phyloP scores from a whole-genome alignment of 192 early-diverging fungal species.

The Coemansia sp. region DNA sequence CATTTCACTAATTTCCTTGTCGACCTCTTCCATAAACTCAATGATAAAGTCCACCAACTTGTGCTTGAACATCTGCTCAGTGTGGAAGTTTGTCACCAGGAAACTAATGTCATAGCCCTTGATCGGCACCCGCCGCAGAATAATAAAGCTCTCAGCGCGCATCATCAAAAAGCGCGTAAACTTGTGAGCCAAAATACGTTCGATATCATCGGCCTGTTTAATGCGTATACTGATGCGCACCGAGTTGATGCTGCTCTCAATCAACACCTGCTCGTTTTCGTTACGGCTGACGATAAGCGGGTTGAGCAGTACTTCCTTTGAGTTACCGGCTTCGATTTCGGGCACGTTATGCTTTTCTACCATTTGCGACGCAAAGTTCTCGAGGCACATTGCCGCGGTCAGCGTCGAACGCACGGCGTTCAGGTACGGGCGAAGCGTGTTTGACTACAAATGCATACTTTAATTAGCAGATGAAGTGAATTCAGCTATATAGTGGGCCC shows the following conservation, averaged over 20 bases:
- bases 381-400: conserved; percentile 91
- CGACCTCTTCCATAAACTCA: conserved; percentile 99
- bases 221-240: conserved; percentile 92
- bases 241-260: conserved; percentile 92
- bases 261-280: conserved; percentile 88
- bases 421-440: conserved; percentile 95
- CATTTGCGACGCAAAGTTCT: conserved; percentile 97
- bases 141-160: conserved; percentile 94
- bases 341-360: conserved; percentile 98
- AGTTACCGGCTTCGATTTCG: conserved; percentile 83
- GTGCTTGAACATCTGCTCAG: conserved; percentile 98
- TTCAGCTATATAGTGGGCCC: too few species aligned
- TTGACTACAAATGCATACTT: conserved; percentile 64
- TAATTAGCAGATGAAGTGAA: background rate
- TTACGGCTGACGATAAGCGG: conserved; percentile 84
- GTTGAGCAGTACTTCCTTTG: conserved; percentile 82
- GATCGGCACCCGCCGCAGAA: conserved; percentile 87
- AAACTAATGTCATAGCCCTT: conserved; percentile 97
- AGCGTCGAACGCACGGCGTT: conserved; percentile 89
- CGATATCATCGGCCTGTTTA: conserved; percentile 98
- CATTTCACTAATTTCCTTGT: conserved; percentile 99
- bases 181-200: conserved; percentile 90
- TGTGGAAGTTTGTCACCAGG: conserved; percentile 95
- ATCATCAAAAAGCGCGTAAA: conserved; percentile 98
- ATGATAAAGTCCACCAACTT: conserved; percentile 99